Evolutionary conservation across 2,329 filamentous ascomycete genomes (phyloP).

Genomic region (Beauveria medogensis): DNA sequence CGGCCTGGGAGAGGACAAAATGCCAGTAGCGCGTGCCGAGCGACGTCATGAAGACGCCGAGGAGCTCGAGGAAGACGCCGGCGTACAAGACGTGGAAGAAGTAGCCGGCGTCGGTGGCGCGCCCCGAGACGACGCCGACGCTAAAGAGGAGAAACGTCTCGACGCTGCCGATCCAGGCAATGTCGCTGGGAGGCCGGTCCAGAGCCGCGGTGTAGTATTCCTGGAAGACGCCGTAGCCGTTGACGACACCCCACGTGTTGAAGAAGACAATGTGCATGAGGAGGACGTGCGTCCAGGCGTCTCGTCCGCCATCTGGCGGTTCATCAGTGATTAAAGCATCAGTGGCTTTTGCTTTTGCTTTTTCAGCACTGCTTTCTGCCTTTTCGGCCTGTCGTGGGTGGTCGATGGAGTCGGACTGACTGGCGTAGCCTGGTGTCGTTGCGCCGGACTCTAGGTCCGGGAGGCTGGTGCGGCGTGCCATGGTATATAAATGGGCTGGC

Average conservation of each 20-base stretch:
- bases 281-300: constrained; percentile 24
- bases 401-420: background rate
- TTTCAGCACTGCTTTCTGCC: background rate
- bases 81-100: constrained; percentile 30
- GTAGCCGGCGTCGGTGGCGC: constrained; percentile 35
- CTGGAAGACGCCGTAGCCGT: constrained; percentile 38
- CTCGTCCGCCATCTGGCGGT: constrained; percentile 14
- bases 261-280: constrained; percentile 33
- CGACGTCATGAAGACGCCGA: constrained; percentile 38
- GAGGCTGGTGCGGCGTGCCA: background rate
- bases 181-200: constrained; percentile 25
- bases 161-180: constrained; percentile 38
- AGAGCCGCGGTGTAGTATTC: constrained; percentile 33
- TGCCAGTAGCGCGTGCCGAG: constrained; percentile 39
- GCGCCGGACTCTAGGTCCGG: constrained; percentile 1
- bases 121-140: constrained; percentile 33
- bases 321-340: background rate
- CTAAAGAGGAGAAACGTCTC: constrained; percentile 35
- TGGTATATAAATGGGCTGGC: background rate
- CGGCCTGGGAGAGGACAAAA: constrained; percentile 39
- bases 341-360: too few relatives aligned
- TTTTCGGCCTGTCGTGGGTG: background rate
- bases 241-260: constrained; percentile 39
- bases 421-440: background rate
- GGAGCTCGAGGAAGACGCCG: constrained; percentile 30